A percentile compares a stretch with the other conserved stretches of the same genome.
Conservation (phyloP, 441 rosid genomes). For the Pelargonium cotyledonis region DNA sequence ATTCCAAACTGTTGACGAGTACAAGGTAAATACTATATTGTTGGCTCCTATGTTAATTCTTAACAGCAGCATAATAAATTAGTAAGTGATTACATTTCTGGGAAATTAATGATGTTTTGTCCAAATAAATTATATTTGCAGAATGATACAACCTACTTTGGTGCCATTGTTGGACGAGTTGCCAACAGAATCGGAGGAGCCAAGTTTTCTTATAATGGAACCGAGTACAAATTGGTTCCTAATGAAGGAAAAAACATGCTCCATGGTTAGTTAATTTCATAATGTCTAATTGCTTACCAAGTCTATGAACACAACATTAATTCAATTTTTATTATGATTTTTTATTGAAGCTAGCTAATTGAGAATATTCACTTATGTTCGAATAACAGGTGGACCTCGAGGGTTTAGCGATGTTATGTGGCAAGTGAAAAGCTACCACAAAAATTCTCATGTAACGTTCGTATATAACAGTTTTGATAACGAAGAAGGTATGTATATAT, state of each 20-base stretch:
- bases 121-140: slow-evolving; percentile 11
- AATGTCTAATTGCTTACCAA: too few relatives aligned
- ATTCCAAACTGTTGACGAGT: slow-evolving; percentile 30
- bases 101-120: neutral
- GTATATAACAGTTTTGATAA: slow-evolving; percentile 51
- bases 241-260: slow-evolving; percentile 59
- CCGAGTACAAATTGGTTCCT: slow-evolving; percentile 28
- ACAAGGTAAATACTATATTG: slow-evolving; percentile 35
- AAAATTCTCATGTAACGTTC: slow-evolving; percentile 47
- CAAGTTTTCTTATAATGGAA: slow-evolving; percentile 40
- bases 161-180: slow-evolving; percentile 57
- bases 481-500: slow-evolving; percentile 43
- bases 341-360: neutral
- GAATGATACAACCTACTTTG: slow-evolving; percentile 62
- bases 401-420: slow-evolving; percentile 60
- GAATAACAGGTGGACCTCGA: slow-evolving; percentile 46
- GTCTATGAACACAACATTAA: too few relatives aligned
- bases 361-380: neutral
- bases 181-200: slow-evolving; percentile 62
- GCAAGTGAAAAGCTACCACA: slow-evolving; percentile 35
- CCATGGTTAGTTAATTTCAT: slow-evolving; percentile 30
- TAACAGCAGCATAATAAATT: too few relatives aligned
- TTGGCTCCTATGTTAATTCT: neutral
- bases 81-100: too few relatives aligned
- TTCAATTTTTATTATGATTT: too few relatives aligned